Evolutionary conservation across 2,329 filamentous ascomycete species (phyloP), one percentile per base, ranked within the genome.

Genomic region (Setomelanomma holmii): DNA sequence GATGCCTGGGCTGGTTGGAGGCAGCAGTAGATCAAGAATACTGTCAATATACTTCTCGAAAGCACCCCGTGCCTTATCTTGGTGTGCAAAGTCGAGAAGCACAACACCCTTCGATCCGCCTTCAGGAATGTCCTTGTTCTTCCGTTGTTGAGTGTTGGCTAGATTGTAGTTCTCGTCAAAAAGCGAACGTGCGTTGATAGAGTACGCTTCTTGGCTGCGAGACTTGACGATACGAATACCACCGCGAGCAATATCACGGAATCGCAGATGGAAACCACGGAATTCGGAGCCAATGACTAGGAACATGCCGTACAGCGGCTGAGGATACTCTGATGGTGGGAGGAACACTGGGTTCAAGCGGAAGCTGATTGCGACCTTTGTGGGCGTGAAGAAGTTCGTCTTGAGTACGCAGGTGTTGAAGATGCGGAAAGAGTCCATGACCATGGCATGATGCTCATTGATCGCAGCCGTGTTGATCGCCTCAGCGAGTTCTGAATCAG

Each of bases 21-120:
- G 91, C 40, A 99, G 83, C 33, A 99, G 86, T 58, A 99, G 86
- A 76, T 99, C 95, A 72, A 99, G 84, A 68, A 99, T 97, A 74
- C 91, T 96, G 80, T 99, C 95, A 69, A 99, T 99, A 79, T 99
- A 99, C 82, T 99, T 99, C 80, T 99, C 93, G 67, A 99, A 99
- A 1, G 95, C 93, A 57, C 96, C 92, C 41, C 84, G 85, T 16
- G 89, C 89, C 79, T 93, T 96, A 76, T 97, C 91, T 77, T 99
- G 95, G 77, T 97, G 92, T 73, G 93, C 89, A 58, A 91, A 86
- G 75, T 99, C 93, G 35, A 99, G 86, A 40, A 99, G 84, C 55
- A 99, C 93, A 51, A 99, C 95, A 79, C 95, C 95, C 81, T 99
- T 99, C 68, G 93, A 96, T 49, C 95, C 95, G 60, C 95, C 95